These are phyloP conservation scores for Sporothrix mexicana DNA, from an alignment of 2,329 filamentous ascomycete genomes.

Conservation along the genomic window DNA sequence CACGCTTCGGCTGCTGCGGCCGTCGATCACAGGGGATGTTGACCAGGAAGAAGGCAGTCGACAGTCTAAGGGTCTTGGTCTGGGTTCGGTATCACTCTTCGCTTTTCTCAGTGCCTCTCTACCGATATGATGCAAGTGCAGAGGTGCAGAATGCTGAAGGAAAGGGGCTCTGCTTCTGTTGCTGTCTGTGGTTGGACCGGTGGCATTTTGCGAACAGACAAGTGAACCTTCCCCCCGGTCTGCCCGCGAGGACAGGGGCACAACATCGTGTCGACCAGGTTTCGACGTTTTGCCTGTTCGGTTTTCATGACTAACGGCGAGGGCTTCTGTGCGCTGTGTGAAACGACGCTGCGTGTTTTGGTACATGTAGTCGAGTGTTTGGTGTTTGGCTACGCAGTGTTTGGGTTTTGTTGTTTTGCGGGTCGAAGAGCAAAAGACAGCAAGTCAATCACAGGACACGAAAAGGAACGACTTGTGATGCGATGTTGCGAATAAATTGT, in stretches of 20 bases:
- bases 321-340: conserved; percentile 15
- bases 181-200: neutral
- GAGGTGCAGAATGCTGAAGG: no score
- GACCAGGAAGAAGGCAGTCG: neutral
- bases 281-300: no score
- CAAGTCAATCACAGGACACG: neutral
- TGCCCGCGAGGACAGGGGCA: neutral
- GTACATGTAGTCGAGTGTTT: neutral
- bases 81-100: neutral
- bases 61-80: no score
- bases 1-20: neutral
- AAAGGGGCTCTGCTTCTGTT: neutral
- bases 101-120: neutral
- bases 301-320: no score
- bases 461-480: neutral
- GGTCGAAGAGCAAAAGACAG: neutral
- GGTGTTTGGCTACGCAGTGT: neutral
- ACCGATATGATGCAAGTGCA: neutral
- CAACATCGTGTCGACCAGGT: neutral
- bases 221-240: no score
- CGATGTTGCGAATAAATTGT: neutral
- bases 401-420: neutral
- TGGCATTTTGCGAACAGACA: conserved; percentile 18
- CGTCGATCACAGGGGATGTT: neutral
- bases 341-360: conserved; percentile 16